Percentiles rank a stretch among this genome's conserved stretches.
Evolutionary conservation across 2,329 filamentous ascomycete species (phyloP).

Genomic region (Pestalotiopsis sp.): DNA sequence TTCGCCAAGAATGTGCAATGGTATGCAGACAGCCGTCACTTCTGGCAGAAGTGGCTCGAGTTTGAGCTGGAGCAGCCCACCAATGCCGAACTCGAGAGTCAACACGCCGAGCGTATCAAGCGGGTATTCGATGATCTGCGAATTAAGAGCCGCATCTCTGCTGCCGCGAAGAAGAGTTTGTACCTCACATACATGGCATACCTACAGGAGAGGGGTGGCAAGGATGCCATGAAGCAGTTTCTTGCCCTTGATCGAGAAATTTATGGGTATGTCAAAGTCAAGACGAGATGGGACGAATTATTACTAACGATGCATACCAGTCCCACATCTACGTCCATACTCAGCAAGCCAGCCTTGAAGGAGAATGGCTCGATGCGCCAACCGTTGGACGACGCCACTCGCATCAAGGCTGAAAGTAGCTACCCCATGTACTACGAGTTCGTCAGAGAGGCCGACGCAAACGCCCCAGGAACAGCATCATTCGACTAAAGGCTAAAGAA

Average conservation of each 20-base stretch:
- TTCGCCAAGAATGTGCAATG: conserved; percentile 82
- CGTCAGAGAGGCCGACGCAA: conserved; percentile 47
- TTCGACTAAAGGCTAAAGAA: conserved; percentile 45
- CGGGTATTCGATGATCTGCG: conserved; percentile 77
- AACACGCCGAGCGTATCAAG: conserved; percentile 76
- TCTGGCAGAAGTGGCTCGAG: conserved; percentile 87
- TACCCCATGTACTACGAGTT: conserved; percentile 58
- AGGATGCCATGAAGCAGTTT: conserved; percentile 85
- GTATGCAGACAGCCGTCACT: conserved; percentile 82
- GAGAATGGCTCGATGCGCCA: conserved; percentile 45
- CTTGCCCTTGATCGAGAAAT: conserved; percentile 82
- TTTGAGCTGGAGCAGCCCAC: conserved; percentile 88
- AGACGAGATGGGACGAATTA: not conserved
- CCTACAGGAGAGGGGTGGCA: conserved; percentile 79
- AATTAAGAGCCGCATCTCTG: conserved; percentile 70
- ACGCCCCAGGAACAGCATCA: conserved; percentile 50
- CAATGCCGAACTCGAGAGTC: conserved; percentile 61
- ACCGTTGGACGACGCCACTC: conserved; percentile 55
- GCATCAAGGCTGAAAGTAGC: conserved; percentile 52
- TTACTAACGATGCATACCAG: conserved; percentile 31
- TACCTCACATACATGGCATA: conserved; percentile 81
- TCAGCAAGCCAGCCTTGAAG: conserved; percentile 41
- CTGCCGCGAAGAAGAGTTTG: conserved; percentile 72
- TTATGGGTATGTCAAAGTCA: conserved; percentile 68
- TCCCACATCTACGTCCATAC: conserved; percentile 47